phyloP scores from a whole-genome alignment of 2,329 filamentous ascomycete genomes.

The Pseudogymnoascus sp. region DNA sequence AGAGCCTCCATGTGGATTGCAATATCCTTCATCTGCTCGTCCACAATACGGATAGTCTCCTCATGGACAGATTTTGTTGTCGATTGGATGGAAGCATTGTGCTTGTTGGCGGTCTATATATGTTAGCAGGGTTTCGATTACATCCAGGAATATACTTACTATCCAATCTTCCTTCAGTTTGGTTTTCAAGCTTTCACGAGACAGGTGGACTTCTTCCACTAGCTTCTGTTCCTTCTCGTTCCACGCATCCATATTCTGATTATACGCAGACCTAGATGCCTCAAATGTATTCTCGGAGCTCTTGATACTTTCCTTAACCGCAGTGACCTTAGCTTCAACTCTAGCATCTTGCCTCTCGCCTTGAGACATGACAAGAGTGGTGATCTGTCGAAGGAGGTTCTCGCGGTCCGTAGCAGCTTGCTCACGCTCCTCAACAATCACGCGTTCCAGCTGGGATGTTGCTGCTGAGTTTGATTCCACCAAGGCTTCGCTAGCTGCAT shows the following conservation, averaged over 20 bases:
- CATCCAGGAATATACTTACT: constrained; percentile 49
- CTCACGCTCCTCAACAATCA: constrained; percentile 67
- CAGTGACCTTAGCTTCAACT: constrained; percentile 52
- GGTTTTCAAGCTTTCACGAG: constrained; percentile 67
- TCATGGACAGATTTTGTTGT: constrained; percentile 82
- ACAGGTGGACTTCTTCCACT: constrained; percentile 61
- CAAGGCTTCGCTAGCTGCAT: constrained; percentile 58
- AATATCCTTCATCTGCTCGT: constrained; percentile 80
- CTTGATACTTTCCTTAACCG: constrained; percentile 55
- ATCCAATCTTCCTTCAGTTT: constrained; percentile 83
- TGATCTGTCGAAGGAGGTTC: constrained; percentile 66
- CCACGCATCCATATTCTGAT: constrained; percentile 67
- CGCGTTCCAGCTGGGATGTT: constrained; percentile 56
- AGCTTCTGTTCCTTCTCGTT: constrained; percentile 58
- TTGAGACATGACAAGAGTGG: constrained; percentile 64
- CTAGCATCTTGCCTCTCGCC: constrained; percentile 65
- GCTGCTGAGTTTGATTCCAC: constrained; percentile 59
- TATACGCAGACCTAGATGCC: constrained; percentile 56
- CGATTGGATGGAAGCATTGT: constrained; percentile 73
- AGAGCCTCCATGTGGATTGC: constrained; percentile 81
- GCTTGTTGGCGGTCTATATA: constrained; percentile 58
- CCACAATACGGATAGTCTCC: constrained; percentile 82
- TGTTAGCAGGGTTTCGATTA: neutral
- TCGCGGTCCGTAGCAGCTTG: constrained; percentile 66
- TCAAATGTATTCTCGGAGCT: constrained; percentile 57